Conservation (phyloP, 73 alveolate genomes). For the Blepharisma stoltei region DNA sequence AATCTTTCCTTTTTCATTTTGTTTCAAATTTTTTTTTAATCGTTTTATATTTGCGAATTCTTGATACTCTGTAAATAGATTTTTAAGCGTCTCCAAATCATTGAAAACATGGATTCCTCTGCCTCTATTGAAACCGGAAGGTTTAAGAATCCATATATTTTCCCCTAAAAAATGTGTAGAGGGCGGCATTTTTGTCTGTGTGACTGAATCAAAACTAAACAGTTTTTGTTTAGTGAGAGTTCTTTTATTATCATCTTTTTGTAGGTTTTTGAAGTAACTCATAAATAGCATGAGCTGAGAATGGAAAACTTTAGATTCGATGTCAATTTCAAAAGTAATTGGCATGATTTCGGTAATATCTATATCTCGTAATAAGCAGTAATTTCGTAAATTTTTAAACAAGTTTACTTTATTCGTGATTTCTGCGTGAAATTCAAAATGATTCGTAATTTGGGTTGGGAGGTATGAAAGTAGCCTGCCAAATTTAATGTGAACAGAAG, state of each 20-base stretch:
- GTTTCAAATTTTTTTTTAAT: slow-evolving; percentile 28
- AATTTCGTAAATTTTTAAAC: slow-evolving; percentile 26
- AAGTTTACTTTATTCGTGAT: slow-evolving; percentile 32
- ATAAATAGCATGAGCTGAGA: not conserved
- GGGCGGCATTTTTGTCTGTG: slow-evolving; percentile 5
- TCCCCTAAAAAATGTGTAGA: slow-evolving; percentile 58
- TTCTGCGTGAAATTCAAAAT: slow-evolving; percentile 41
- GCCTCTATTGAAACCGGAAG: slow-evolving; percentile 71
- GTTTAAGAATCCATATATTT: slow-evolving; percentile 72
- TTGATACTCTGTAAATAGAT: slow-evolving; percentile 43
- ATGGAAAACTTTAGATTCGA: slow-evolving; percentile 24
- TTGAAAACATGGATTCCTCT: slow-evolving; percentile 72
- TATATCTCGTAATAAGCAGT: slow-evolving; percentile 21
- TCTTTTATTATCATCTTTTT: slow-evolving; percentile 7
- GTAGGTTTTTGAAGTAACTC: slow-evolving; percentile 13
- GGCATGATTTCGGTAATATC: slow-evolving; percentile 33
- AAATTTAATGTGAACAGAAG: slow-evolving; percentile 11
- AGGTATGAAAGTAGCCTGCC: slow-evolving; percentile 5
- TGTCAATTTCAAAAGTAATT: slow-evolving; percentile 37
- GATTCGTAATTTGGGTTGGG: slow-evolving; percentile 26
- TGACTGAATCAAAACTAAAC: not conserved
- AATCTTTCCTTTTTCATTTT: slow-evolving; percentile 29
- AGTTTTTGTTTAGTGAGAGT: no score
- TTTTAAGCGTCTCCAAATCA: slow-evolving; percentile 41
- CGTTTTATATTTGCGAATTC: slow-evolving; percentile 24